phyloP scores from a whole-genome alignment of 2,329 filamentous ascomycete genomes.

The Diaporthe sp. region DNA sequence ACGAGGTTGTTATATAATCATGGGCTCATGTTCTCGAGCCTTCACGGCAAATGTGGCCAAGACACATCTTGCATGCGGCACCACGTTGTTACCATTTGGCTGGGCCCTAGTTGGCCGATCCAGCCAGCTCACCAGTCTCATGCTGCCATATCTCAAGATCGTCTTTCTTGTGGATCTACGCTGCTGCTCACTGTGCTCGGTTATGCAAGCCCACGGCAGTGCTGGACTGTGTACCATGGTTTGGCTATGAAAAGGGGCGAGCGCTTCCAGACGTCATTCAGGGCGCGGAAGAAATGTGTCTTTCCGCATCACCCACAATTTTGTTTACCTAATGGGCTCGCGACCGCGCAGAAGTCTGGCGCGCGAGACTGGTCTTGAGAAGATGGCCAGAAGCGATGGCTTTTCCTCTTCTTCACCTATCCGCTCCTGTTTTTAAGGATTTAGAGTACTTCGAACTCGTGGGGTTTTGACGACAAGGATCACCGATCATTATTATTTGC shows the following conservation, averaged over 20 bases:
- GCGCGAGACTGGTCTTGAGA: neutral
- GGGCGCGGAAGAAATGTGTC: slow-evolving; percentile 9
- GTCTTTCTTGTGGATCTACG: neutral
- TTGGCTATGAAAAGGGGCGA: slow-evolving; percentile 23
- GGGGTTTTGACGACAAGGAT: slow-evolving; percentile 7
- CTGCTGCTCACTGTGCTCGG: neutral
- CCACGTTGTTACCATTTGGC: neutral
- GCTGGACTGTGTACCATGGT: neutral
- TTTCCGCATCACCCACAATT: slow-evolving; percentile 13
- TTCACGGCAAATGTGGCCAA: neutral
- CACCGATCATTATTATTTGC: neutral
- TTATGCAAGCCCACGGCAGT: slow-evolving; percentile 14
- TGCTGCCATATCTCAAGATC: neutral
- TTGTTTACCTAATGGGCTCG: slow-evolving; percentile 29
- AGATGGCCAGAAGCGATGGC: neutral
- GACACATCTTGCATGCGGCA: neutral
- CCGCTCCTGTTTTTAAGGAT: neutral
- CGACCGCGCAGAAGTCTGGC: slow-evolving; percentile 15
- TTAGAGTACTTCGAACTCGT: slow-evolving; percentile 9
- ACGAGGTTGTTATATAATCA: neutral
- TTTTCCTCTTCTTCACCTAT: neutral
- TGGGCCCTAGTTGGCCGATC: neutral
- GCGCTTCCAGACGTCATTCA: slow-evolving; percentile 21
- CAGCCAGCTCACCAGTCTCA: neutral
- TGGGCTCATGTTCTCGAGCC: neutral